These are phyloP conservation scores for Populus pruinosa DNA, from an alignment of 345 rosid genomes.

Conservation along the genomic window DNA sequence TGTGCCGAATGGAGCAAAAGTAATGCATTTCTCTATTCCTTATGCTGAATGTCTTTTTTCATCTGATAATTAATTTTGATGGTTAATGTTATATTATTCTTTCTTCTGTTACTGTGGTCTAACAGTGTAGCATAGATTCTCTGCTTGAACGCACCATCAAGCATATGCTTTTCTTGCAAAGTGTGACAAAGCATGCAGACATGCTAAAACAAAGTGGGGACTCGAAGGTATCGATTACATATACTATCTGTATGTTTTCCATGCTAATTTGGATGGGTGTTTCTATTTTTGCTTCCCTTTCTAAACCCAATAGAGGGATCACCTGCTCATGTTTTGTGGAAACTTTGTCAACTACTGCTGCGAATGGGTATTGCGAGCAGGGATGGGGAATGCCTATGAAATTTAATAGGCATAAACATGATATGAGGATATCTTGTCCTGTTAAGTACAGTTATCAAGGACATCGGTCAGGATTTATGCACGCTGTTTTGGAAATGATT, in stretches of 20 bases:
- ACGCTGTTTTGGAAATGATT: not conserved
- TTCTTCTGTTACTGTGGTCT: slow-evolving; percentile 18
- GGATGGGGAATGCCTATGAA: not conserved
- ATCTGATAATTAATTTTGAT: not conserved
- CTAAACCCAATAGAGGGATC: not conserved
- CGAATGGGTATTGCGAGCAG: not conserved
- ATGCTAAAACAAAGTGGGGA: slow-evolving; percentile 79
- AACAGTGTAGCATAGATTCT: slow-evolving; percentile 99
- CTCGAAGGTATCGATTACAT: slow-evolving; percentile 54
- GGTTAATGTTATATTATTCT: slow-evolving; percentile 5
- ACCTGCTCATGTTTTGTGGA: not conserved
- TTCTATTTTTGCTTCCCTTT: not conserved
- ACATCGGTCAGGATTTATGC: not conserved
- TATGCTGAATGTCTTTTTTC: not conserved
- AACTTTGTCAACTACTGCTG: not conserved
- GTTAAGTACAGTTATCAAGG: not conserved
- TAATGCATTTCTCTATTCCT: slow-evolving; percentile 30
- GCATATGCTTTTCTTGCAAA: slow-evolving; percentile 99
- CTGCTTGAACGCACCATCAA: slow-evolving; percentile 88
- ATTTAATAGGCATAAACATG: not conserved
- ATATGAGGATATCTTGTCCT: not conserved
- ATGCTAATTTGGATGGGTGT: not conserved
- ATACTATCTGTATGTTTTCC: not conserved
- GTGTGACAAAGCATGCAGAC: slow-evolving; percentile 90
- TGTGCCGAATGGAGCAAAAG: slow-evolving; percentile 91